Evolutionary conservation across 1,284 basidiomycete species (phyloP), one percentile per base, ranked within the genome.

Genomic region (Gomphus bonarii): DNA sequence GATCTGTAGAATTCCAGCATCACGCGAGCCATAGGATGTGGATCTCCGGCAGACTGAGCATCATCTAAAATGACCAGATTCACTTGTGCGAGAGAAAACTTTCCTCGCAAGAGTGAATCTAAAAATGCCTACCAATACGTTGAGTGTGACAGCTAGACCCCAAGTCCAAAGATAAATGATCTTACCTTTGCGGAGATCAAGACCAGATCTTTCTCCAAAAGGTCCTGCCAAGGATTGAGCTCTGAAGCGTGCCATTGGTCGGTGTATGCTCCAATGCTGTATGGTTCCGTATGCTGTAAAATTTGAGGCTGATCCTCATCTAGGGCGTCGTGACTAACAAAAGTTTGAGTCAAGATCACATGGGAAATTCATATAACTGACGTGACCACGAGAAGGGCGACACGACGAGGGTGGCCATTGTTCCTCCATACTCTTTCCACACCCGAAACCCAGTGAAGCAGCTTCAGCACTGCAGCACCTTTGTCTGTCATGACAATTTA

Each of bases 1-100:
- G 69, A 63, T 50, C 66, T 68, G 64, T 75, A 78, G 60, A 75
- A 75, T 58, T 76, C 70, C 35, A 69, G 66, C 69, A 78, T 73
- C 43, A 78, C 62, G 58, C 72, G 70, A 44, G 71, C 65, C 47
- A 79, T 66, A 12, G 75, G 66, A 43, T 68, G 65, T 4, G 63
- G 60, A 33, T 64, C 65, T 58, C 55, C 62, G 48, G 63, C 62
- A 20, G 59, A 59, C 36, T 69, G 60, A 60, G 66, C 72, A 59
- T 78, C 69, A 53, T 66, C 65, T 56, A 80, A 67, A 22, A 80
- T 65, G 47, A 81, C 59, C 20, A 73, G 63, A 59, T 73, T 69
- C 28, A 78, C 61, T 59, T 78, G 74, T 10, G 71, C 62, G 65
- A 75, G 63, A 56, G 67, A 49, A 63, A 69, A 54, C 68, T 65